Base-by-base conservation (phyloP, 306 rosid genomes). In the Echinosophora koreensis region DNA sequence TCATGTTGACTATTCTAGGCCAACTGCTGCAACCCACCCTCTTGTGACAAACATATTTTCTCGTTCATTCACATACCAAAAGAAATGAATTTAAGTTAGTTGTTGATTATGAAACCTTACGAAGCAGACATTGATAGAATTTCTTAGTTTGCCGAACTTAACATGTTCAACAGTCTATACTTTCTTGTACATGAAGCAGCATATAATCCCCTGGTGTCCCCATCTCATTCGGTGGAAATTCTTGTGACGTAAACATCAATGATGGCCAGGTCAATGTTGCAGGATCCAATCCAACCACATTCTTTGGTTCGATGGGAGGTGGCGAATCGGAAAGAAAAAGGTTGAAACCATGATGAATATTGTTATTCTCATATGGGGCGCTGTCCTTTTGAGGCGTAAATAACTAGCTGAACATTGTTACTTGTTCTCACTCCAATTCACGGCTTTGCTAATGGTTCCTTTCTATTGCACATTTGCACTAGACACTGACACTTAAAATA, bases 211-310 rank as follows among this genome's bases (percentile, higher is more conserved):
- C 15, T 28, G 0, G 34, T 50, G 28, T 28, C 17, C 3, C 27
- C 3, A n/a, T 69, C 56, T 35, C 32, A 49, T 14, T 28, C 22
- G 18, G 8, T 28, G 16, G 27, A 17, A 11, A 54, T 17, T 37
- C 15, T 17, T 35, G 5, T 5, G 57, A 67, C 81, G 81, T 27
- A 34, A 66, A 77, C 28, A 55, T 41, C 81, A 13, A 67, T 56
- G 81, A 8, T 41, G 12, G 42, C 16, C 11, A 44, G 15, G 7
- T 14, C 46, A 10, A 27, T 11, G 27, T 41, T 13, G 51, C 37
- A 71, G 22, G 13, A 13, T 22, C 76, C 74, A 69, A 38, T 13
- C 44, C 46, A n/a, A 34, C 18, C 18, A 52, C 6, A 35, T n/a
- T 16, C 14, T 51, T 69, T 2, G 28, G 44, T 17, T 34, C 34